Conservation (phyloP, 2,329 filamentous ascomycete species). For the Cladophialophora psammophila region DNA sequence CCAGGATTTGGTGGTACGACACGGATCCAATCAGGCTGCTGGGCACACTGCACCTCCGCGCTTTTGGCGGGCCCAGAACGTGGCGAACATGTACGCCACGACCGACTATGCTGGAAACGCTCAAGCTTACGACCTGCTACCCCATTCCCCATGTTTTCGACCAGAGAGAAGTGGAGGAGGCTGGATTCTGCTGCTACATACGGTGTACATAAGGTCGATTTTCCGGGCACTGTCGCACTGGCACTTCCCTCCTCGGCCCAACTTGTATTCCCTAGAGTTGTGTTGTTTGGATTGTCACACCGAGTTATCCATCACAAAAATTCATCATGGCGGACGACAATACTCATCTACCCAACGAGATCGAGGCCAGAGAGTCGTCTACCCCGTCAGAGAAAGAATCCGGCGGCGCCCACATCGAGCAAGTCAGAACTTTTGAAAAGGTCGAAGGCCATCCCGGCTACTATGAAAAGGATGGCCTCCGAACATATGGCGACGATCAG, state of each 20-base stretch:
- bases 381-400: conserved; percentile 37
- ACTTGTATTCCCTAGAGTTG: no score
- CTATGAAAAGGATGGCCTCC: conserved; percentile 56
- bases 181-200: no score
- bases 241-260: no score
- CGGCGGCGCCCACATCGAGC: conserved; percentile 39
- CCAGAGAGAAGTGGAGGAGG: no score
- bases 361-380: neutral
- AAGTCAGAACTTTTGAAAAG: conserved; percentile 42
- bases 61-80: neutral
- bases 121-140: neutral
- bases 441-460: conserved; percentile 50
- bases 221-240: no score
- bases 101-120: neutral
- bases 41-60: neutral
- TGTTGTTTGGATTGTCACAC: no score
- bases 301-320: neutral
- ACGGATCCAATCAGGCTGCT: neutral
- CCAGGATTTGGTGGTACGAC: neutral
- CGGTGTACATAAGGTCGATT: no score
- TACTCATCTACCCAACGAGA: neutral
- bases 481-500: conserved; percentile 56
- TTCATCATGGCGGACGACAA: neutral
- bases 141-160: neutral
- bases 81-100: neutral